Conservation (phyloP, 306 rosid genomes). For the Bauhinia variegata region DNA sequence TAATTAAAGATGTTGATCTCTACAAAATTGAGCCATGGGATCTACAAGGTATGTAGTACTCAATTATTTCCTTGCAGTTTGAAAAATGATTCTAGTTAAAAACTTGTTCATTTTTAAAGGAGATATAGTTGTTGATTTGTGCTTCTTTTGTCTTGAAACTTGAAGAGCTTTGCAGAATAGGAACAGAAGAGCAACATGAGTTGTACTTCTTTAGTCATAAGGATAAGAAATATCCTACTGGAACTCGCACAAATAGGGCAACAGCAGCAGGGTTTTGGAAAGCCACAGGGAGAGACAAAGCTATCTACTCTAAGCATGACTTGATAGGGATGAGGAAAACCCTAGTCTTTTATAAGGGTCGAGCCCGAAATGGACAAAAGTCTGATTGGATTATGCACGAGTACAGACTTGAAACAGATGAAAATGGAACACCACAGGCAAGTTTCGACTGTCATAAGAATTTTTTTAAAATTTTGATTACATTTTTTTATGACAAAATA, state of each 20-base stretch:
- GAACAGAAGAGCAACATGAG: constrained; percentile 83
- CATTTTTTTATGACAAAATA: too few relatives aligned
- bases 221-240: constrained; percentile 97
- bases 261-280: constrained; percentile 96
- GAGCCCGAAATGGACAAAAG: constrained; percentile 97
- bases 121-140: background rate
- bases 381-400: constrained; percentile 99
- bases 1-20: constrained; percentile 92
- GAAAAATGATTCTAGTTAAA: background rate
- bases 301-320: constrained; percentile 82
- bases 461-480: too few relatives aligned
- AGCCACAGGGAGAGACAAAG: constrained; percentile 97
- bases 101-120: background rate
- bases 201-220: constrained; percentile 95
- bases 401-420: constrained; percentile 85
- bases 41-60: constrained; percentile 79
- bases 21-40: constrained; percentile 97
- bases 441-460: constrained; percentile 31
- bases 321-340: constrained; percentile 94
- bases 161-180: constrained; percentile 82
- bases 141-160: background rate
- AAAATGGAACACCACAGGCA: constrained; percentile 86
- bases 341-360: constrained; percentile 81
- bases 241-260: constrained; percentile 92
- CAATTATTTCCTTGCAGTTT: background rate